These are phyloP conservation scores for Paramecium primaurelia DNA, from an alignment of 73 alveolate genomes.

Conservation along the genomic window DNA sequence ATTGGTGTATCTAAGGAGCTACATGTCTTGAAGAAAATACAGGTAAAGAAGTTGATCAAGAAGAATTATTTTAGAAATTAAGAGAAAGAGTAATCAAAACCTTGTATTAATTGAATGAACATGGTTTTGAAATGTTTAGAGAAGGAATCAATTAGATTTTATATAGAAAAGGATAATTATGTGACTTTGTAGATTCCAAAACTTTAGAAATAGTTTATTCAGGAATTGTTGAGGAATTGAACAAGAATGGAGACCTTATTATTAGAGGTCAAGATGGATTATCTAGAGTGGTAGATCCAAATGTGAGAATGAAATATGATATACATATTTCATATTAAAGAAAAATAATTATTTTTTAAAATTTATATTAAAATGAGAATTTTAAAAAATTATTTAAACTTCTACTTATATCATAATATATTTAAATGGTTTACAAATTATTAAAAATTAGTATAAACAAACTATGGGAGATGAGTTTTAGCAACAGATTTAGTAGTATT, in stretches of 20 bases:
- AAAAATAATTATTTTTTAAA: too few species aligned
- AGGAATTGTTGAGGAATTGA: background rate
- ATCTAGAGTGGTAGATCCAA: background rate
- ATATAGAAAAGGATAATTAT: background rate
- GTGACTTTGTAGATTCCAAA: background rate
- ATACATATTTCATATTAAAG: background rate
- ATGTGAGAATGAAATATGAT: background rate
- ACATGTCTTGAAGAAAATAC: background rate
- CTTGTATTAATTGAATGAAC: background rate
- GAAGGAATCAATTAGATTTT: background rate
- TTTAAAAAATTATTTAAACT: too few species aligned
- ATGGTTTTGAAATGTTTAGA: background rate
- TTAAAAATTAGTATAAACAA: background rate
- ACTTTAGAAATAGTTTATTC: background rate
- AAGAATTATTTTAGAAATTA: background rate
- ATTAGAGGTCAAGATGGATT: background rate
- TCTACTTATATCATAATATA: too few species aligned
- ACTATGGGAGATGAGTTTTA: slow-evolving; percentile 64
- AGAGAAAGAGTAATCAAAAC: background rate
- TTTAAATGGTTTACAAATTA: background rate
- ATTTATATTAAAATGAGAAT: too few species aligned
- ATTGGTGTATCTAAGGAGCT: background rate
- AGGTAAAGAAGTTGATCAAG: background rate
- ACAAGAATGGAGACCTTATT: background rate
- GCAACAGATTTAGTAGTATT: slow-evolving; percentile 93